Base-by-base conservation (phyloP, 768 basidiomycete species). In the Russula sp. region DNA sequence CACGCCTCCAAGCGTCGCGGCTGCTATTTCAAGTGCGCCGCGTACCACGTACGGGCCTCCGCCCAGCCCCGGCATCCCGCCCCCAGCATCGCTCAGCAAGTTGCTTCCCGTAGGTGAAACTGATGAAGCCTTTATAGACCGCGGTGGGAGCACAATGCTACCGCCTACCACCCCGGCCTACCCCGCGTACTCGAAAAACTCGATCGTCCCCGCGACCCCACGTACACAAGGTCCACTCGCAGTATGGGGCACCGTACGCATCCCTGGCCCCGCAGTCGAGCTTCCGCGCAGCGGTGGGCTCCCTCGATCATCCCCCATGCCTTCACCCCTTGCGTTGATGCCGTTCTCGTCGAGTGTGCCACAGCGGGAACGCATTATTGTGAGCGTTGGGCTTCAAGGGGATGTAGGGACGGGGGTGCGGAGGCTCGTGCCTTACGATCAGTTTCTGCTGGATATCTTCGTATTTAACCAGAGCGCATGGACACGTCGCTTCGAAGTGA, bases 391-490 rank as follows among this genome's bases (percentile, higher is more conserved):
- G 16, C 70, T 81, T 34, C 69, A 69, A 1, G 68, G 68, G 11
- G 59, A 66, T 67, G 50, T 10, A 9, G 42, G 45, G 14, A 49
- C 50, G 41, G 43, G 61, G 35, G 46, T 49, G 74, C 63, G 83
- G 1, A 58, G 77, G 73, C 84, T 93, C 69, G 86, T 83, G 65
- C 88, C 88, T 18, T 75, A 87, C 32, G 84, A 90, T 67, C 76
- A 80, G 53, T 94, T 94, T 70, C 86, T 84, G 54, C 72, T 94
- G 67, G 91, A 94, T 63, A 86, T 93, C 3, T 93, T 94, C 67
- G 89, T 93, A 58, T 93, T 87, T 68, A 94, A 93, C 68, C 86
- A 86, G 73, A 85, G 83, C 48, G 75, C 81, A 47, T 85, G 87
- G 84, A 85, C 84, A 54, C 79, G 90, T 61, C 72, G 88, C 65